Base-by-base conservation (phyloP, 805 yeast species). In the Candida quercuum region DNA sequence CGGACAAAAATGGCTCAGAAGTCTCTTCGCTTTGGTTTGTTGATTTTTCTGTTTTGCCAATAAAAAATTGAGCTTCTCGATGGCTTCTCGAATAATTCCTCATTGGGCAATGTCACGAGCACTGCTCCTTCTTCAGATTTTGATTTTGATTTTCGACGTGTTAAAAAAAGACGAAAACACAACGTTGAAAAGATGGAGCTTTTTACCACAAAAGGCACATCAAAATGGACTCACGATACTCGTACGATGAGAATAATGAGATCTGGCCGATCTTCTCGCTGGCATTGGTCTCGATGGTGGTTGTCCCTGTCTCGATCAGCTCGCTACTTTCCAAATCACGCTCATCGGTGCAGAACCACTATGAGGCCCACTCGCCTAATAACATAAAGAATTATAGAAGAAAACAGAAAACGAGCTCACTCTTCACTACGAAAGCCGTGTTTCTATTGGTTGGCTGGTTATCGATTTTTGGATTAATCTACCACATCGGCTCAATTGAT, bases 241-340 rank as follows among this genome's bases (percentile, higher is more conserved):
- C 79, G 29, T 88, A 88, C 60, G 97, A 88, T 64, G 96, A 88
- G 58, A 77, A 78, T 43, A 80, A 89, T 35, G 93, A 86, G 51
- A 86, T 93, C 2, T 88, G 96, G 96, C 97, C 97, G 28, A 87
- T 81, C 58, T 89, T 89, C 54, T 74, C 83, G 36, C 59, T 85
- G 54, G 88, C 96, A 3, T 63, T 86, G 35, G 61, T 83, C 36
- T 65, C 84, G 19, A 74, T 84, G 42, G 74, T 78, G 15, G 67
- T 86, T 41, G 57, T 86, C 28, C 96, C 96, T 6, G 49, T 72
- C 42, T 78, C 87, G 11, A 39, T 71, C 13, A 31, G 26, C 15
- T 29, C 24, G 13, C 12, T 20, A 18, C 4, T 29, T 35, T 9
- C 26, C 49, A 27, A 38, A 19, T 19, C 14, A 19, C 4, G 39